These are phyloP conservation scores for Cadophora luteo-olivacea DNA, from an alignment of 2,329 filamentous ascomycete genomes.

Conservation along the genomic window DNA sequence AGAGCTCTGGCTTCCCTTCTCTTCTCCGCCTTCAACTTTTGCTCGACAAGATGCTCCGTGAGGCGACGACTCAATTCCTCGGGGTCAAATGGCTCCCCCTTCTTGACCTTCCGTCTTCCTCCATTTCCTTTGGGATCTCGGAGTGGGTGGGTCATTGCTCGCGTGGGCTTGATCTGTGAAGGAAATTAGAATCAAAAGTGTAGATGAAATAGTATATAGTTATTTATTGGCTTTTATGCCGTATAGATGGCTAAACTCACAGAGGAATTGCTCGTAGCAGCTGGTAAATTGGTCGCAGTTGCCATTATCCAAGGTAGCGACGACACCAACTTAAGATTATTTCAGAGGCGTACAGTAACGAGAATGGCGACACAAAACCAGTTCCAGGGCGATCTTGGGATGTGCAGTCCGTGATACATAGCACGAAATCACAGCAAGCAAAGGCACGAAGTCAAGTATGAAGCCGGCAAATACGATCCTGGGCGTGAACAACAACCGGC, in stretches of 20 bases:
- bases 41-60: slow-evolving; percentile 56
- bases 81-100: slow-evolving; percentile 55
- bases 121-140: slow-evolving; percentile 29
- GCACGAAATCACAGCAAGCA: slow-evolving; percentile 4
- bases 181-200: slow-evolving; percentile 23
- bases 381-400: slow-evolving; percentile 16
- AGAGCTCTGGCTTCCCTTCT: slow-evolving; percentile 34
- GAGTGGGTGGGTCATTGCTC: slow-evolving; percentile 40
- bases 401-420: slow-evolving; percentile 21
- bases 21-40: slow-evolving; percentile 49
- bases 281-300: slow-evolving; percentile 9
- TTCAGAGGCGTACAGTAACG: slow-evolving; percentile 7
- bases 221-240: not conserved
- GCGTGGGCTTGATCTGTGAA: slow-evolving; percentile 33
- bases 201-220: slow-evolving; percentile 10
- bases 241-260: slow-evolving; percentile 15
- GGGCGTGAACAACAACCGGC: slow-evolving; percentile 2
- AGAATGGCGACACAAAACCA: slow-evolving; percentile 14
- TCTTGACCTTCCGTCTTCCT: slow-evolving; percentile 38
- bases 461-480: slow-evolving; percentile 9
- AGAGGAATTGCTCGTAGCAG: slow-evolving; percentile 4
- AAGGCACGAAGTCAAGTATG: slow-evolving; percentile 7
- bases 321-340: not conserved
- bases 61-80: slow-evolving; percentile 62
- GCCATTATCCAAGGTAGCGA: slow-evolving; percentile 12